Base-by-base conservation (phyloP, 2,329 filamentous ascomycete genomes). In the Fusarium irregulare region DNA sequence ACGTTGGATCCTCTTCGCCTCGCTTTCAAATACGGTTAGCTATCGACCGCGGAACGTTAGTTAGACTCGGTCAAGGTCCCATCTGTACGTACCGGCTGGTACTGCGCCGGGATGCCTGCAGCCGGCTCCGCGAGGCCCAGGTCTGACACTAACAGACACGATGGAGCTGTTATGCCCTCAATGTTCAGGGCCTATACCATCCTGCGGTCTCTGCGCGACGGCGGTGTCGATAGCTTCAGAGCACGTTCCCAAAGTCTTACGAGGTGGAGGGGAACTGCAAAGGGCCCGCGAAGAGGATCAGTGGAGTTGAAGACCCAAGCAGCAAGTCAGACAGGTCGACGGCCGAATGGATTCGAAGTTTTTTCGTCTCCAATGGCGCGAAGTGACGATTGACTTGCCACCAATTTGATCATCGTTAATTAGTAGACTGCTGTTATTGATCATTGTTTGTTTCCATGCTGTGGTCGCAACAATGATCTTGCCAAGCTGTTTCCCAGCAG, bases 211-310 rank as follows among this genome's bases (percentile, higher is more conserved):
- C 55, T 72, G 72, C 73, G 51, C 68, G 68, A 70, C 66, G 66
- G 72, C 64, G 71, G 60, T 76, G 66, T 76, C 65, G 71, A 75
- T 76, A 76, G 73, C 72, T 70, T 74, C 70, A 68, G 54, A 62
- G 71, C 73, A 76, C 71, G 63, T 70, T 67, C 69, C 18, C 59
- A 70, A 66, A 61, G 60, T 60, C 56, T 60, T 73, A 65, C 62
- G 62, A 70, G 63, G 42, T 64, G 67, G 70, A 69, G 56, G 71
- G 64, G 40, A 58, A 16, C 48, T n/a, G 34, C 18, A 48, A 63
- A 40, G 45, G 51, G 12, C 37, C 64, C 60, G 50, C 56, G 62
- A 60, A 51, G 58, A 72, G 65, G 53, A 73, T 73, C 72, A 67
- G 72, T 68, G 72, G 72, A 66, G 58, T 42, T 60, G 54, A 54